Conservation (phyloP, 257 asterid genomes). For the Nicotiana sylvestris region DNA sequence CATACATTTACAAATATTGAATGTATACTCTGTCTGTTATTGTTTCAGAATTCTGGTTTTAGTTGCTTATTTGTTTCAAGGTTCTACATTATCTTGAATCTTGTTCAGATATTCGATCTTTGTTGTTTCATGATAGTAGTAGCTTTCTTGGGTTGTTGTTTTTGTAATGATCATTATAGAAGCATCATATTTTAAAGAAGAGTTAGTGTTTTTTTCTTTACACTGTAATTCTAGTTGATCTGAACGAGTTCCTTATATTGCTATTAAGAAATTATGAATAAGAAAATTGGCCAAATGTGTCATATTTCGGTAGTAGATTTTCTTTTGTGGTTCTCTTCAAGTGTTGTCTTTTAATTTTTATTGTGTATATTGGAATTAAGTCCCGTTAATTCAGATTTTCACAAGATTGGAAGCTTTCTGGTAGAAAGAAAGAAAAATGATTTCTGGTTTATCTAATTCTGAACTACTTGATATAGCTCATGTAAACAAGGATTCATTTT, state of each 20-base stretch:
- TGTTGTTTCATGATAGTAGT: conserved; percentile 23
- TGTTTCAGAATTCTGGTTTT: neutral
- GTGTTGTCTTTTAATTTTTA: neutral
- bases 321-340: neutral
- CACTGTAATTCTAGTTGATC: neutral
- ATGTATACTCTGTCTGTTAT: conserved; percentile 8
- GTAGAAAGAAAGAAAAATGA: neutral
- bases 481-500: neutral
- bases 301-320: neutral
- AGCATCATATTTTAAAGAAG: neutral
- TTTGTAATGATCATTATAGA: neutral
- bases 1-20: neutral
- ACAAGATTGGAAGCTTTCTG: conserved; percentile 1
- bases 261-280: neutral
- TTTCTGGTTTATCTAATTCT: conserved; percentile 7
- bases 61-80: neutral
- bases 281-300: conserved; percentile 6
- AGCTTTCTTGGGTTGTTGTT: conserved; percentile 31
- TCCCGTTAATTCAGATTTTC: neutral
- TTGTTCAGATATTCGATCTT: conserved; percentile 15
- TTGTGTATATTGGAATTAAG: neutral
- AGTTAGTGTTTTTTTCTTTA: neutral
- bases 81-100: neutral
- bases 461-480: neutral
- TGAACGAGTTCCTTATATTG: neutral